phyloP scores from a whole-genome alignment of 768 basidiomycete species.

The Kwoniella dendrophila region DNA sequence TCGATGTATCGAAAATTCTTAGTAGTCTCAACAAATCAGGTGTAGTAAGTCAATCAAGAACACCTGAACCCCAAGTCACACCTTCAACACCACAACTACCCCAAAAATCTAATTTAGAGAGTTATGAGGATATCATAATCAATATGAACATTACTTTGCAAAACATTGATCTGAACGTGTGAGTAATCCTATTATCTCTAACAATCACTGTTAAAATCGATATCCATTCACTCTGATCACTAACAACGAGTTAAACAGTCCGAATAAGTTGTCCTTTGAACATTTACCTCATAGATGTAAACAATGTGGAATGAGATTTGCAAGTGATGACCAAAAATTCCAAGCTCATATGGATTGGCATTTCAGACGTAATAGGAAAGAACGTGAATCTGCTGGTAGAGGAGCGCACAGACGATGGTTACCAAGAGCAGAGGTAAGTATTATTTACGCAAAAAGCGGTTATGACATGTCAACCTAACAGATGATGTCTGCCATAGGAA shows the following conservation, averaged over 20 bases:
- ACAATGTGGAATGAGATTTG: slow-evolving; percentile 88
- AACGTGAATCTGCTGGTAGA: slow-evolving; percentile 66
- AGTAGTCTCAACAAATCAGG: slow-evolving; percentile 38
- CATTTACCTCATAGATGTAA: slow-evolving; percentile 81
- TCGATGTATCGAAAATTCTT: slow-evolving; percentile 43
- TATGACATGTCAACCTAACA: not conserved
- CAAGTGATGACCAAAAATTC: slow-evolving; percentile 75
- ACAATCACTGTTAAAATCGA: too few relatives aligned
- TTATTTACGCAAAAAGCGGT: slow-evolving; percentile 20
- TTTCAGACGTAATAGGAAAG: slow-evolving; percentile 76
- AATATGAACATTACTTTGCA: slow-evolving; percentile 37
- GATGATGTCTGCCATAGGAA: slow-evolving; percentile 62
- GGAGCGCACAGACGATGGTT: slow-evolving; percentile 93
- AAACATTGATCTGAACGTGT: slow-evolving; percentile 45
- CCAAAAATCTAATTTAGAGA: slow-evolving; percentile 32
- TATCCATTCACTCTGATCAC: too few relatives aligned
- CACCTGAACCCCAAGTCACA: slow-evolving; percentile 24
- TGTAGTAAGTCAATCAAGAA: slow-evolving; percentile 29
- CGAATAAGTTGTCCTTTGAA: slow-evolving; percentile 48
- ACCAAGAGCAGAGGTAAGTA: slow-evolving; percentile 72
- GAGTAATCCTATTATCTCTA: slow-evolving; percentile 5
- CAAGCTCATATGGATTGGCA: slow-evolving; percentile 95
- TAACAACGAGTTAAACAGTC: slow-evolving; percentile 15
- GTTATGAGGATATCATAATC: slow-evolving; percentile 54
- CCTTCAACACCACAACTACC: not conserved